These are phyloP conservation scores for Fennellomyces sp. DNA, from an alignment of 371 early-diverging fungal species.

Conservation along the genomic window DNA sequence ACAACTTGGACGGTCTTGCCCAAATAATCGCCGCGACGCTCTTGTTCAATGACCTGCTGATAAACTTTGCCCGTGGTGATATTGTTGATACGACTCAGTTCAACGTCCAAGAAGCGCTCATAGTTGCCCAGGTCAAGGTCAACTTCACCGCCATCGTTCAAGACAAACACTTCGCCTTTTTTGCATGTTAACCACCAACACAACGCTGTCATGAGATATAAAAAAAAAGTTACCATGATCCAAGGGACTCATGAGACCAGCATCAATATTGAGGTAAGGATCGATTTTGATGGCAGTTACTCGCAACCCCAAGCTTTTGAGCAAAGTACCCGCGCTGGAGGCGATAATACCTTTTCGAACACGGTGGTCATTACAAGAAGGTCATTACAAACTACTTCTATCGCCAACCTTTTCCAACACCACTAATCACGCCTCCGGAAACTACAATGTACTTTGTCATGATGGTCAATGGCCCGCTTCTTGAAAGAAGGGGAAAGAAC, in stretches of 20 bases:
- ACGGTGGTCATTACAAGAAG: too few relatives aligned
- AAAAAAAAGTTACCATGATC: constrained; percentile 89
- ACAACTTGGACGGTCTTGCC: constrained; percentile 99
- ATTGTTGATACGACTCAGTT: constrained; percentile 94
- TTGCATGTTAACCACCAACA: neutral
- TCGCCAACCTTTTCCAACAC: constrained; percentile 99
- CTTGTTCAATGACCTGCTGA: constrained; percentile 90
- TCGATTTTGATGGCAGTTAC: constrained; percentile 99
- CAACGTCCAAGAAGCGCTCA: constrained; percentile 97
- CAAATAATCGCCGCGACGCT: constrained; percentile 94
- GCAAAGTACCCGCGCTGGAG: constrained; percentile 94
- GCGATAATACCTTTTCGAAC: constrained; percentile 99
- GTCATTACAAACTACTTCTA: too few relatives aligned
- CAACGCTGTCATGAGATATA: too few relatives aligned
- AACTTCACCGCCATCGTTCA: constrained; percentile 99
- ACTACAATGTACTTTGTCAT: constrained; percentile 74
- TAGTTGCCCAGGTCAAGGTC: constrained; percentile 99
- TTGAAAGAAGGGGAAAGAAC: neutral
- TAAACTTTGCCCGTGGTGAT: constrained; percentile 99
- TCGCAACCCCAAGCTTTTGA: constrained; percentile 92
- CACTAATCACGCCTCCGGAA: constrained; percentile 98
- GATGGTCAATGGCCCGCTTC: neutral
- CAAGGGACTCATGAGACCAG: constrained; percentile 96
- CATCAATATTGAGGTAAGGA: constrained; percentile 99
- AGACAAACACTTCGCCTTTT: constrained; percentile 97